Percentiles rank a stretch among this genome's conserved stretches.
Conservation (phyloP, 2,329 filamentous ascomycete genomes). For the Diaporthe helianthi region DNA sequence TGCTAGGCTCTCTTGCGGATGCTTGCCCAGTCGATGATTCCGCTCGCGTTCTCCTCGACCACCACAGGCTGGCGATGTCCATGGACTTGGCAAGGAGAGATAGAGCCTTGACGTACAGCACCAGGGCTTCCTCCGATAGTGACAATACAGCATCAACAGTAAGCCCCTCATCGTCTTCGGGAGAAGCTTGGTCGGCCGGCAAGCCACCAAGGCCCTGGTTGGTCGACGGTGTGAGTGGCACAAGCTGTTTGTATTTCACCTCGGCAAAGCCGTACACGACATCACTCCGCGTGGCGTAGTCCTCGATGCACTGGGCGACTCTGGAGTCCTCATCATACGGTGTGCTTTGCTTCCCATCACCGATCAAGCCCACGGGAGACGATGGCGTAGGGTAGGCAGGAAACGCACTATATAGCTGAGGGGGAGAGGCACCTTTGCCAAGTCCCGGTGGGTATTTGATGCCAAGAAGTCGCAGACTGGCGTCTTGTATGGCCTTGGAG, state of each 20-base stretch:
- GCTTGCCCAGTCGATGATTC: slow-evolving; percentile 50
- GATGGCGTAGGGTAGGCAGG: slow-evolving; percentile 81
- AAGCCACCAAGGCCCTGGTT: slow-evolving; percentile 73
- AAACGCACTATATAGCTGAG: slow-evolving; percentile 79
- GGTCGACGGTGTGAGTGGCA: slow-evolving; percentile 82
- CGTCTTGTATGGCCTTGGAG: slow-evolving; percentile 93
- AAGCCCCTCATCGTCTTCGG: slow-evolving; percentile 79
- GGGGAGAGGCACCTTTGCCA: slow-evolving; percentile 73
- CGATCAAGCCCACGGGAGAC: slow-evolving; percentile 65
- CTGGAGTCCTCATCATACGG: slow-evolving; percentile 80
- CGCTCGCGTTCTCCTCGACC: slow-evolving; percentile 77
- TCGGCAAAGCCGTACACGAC: slow-evolving; percentile 98
- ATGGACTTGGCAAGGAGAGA: slow-evolving; percentile 91
- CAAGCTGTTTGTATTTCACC: slow-evolving; percentile 97
- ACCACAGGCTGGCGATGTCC: slow-evolving; percentile 94
- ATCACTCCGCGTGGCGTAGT: slow-evolving; percentile 90
- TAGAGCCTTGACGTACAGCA: slow-evolving; percentile 94
- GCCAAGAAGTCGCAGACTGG: slow-evolving; percentile 77
- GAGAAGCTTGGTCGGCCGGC: slow-evolving; percentile 58
- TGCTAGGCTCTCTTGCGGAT: slow-evolving; percentile 50
- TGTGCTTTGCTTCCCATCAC: slow-evolving; percentile 67
- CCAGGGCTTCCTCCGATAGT: slow-evolving; percentile 91
- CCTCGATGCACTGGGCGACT: slow-evolving; percentile 84
- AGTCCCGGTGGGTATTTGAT: slow-evolving; percentile 72
- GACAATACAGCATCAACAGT: slow-evolving; percentile 86